Conservation (phyloP, 2,329 filamentous ascomycete species). For the Nemania sp. region DNA sequence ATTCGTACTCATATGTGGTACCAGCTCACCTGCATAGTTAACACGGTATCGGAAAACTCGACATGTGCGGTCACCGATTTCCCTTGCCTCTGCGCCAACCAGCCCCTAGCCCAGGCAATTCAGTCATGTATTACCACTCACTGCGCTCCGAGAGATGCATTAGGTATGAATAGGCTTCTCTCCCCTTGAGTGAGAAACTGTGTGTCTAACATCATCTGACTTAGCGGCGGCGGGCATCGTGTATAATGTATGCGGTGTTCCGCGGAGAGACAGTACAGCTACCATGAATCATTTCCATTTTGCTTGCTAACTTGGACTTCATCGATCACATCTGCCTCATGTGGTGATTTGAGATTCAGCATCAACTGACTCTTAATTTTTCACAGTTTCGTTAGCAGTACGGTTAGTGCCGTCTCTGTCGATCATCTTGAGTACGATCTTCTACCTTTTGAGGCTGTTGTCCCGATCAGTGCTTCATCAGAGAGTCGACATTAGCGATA, state of each 20-base stretch:
- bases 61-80: conserved; percentile 16
- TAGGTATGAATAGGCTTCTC: conserved; percentile 5
- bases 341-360: not conserved
- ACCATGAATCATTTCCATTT: not conserved
- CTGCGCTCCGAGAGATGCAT: conserved; percentile 21
- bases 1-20: not conserved
- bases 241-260: conserved; percentile 11
- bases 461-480: conserved; percentile 18
- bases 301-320: not conserved
- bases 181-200: not conserved
- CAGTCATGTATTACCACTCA: conserved; percentile 6
- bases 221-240: conserved; percentile 17
- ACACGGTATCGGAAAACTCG: conserved; percentile 9
- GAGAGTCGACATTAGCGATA: conserved; percentile 11
- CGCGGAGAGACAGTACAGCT: conserved; percentile 14
- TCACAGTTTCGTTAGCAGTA: not conserved
- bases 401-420: conserved; percentile 18
- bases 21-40: conserved; percentile 15
- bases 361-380: conserved; percentile 1
- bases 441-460: conserved; percentile 12
- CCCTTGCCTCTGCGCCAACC: conserved; percentile 19
- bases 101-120: conserved; percentile 1
- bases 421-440: conserved; percentile 15
- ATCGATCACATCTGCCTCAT: not conserved
- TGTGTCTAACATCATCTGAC: conserved; percentile 3